Evolutionary conservation across 805 yeast species (phyloP).

Genomic region (Komagataella ulmi): DNA sequence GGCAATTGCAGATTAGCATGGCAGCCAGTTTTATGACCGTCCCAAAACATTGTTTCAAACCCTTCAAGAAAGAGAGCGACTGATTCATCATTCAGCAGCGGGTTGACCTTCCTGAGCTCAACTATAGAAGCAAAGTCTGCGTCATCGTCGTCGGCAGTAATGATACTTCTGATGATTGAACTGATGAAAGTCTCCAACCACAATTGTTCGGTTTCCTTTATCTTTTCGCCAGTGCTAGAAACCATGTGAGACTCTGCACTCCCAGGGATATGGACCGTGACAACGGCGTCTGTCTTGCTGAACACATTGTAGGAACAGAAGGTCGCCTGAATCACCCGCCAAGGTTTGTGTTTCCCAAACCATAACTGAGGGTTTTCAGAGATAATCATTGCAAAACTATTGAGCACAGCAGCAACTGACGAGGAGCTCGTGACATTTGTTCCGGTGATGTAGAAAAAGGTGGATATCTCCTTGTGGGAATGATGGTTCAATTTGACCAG

Average conservation of each 20-base stretch:
- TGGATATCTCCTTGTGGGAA: constrained; percentile 44
- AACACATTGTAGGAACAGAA: constrained; percentile 53
- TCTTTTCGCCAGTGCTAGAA: constrained; percentile 29
- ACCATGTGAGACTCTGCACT: constrained; percentile 43
- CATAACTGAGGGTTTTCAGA: constrained; percentile 54
- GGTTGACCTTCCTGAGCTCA: constrained; percentile 75
- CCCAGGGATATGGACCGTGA: constrained; percentile 67
- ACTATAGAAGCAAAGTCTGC: constrained; percentile 61
- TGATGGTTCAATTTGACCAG: constrained; percentile 24
- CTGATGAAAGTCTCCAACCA: constrained; percentile 58
- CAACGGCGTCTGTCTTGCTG: constrained; percentile 54
- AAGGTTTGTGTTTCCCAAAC: constrained; percentile 65
- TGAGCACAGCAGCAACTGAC: constrained; percentile 63
- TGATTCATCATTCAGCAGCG: constrained; percentile 37
- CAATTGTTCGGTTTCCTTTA: constrained; percentile 33
- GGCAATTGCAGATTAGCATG: constrained; percentile 57
- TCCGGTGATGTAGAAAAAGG: constrained; percentile 65
- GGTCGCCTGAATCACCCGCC: constrained; percentile 59
- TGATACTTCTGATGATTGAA: constrained; percentile 61
- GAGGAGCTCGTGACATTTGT: constrained; percentile 67
- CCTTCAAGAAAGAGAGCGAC: constrained; percentile 46
- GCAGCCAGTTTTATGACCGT: constrained; percentile 58
- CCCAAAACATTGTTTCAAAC: constrained; percentile 51
- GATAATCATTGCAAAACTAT: constrained; percentile 52
- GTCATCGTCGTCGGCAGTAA: constrained; percentile 60